Percentiles rank a stretch among this genome's conserved stretches.
Evolutionary conservation across 805 yeast genomes (phyloP).

Genomic region (Myxozyma monticola): DNA sequence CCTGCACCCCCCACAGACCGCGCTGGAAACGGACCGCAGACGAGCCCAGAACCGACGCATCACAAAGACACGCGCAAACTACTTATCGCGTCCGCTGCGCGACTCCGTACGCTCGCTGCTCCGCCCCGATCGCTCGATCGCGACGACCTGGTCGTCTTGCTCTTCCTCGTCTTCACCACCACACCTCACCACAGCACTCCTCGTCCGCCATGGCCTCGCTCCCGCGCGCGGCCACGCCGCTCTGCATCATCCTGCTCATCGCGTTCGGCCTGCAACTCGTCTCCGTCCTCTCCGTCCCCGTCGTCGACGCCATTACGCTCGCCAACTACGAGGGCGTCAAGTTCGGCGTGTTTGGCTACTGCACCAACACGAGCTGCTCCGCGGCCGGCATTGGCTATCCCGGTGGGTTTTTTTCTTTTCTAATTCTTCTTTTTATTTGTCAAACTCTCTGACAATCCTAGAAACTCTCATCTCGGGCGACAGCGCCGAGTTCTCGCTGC

Average conservation of each 20-base stretch:
- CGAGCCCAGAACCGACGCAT: too few species aligned
- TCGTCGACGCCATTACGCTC: slow-evolving; percentile 50
- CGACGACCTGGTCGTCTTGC: too few species aligned
- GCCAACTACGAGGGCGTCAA: slow-evolving; percentile 51
- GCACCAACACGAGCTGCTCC: slow-evolving; percentile 47
- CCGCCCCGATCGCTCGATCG: neutral
- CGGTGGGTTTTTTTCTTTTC: slow-evolving; percentile 14
- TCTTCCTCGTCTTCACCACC: neutral
- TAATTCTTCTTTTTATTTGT: neutral
- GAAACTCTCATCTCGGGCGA: slow-evolving; percentile 36
- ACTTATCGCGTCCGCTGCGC: too few species aligned
- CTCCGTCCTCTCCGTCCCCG: slow-evolving; percentile 62
- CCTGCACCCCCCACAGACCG: too few species aligned
- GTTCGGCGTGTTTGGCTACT: slow-evolving; percentile 74
- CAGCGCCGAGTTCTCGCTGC: slow-evolving; percentile 49
- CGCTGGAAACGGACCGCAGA: too few species aligned
- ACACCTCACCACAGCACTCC: neutral
- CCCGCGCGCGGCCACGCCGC: slow-evolving; percentile 33
- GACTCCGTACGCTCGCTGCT: neutral
- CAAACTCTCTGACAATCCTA: slow-evolving; percentile 2
- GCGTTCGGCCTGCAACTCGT: slow-evolving; percentile 60
- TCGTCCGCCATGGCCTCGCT: slow-evolving; percentile 14
- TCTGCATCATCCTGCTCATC: slow-evolving; percentile 42
- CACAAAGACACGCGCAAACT: too few species aligned
- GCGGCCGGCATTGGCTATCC: slow-evolving; percentile 48